Base-by-base conservation (phyloP, 345 rosid genomes). In the Lumnitzera racemosa region DNA sequence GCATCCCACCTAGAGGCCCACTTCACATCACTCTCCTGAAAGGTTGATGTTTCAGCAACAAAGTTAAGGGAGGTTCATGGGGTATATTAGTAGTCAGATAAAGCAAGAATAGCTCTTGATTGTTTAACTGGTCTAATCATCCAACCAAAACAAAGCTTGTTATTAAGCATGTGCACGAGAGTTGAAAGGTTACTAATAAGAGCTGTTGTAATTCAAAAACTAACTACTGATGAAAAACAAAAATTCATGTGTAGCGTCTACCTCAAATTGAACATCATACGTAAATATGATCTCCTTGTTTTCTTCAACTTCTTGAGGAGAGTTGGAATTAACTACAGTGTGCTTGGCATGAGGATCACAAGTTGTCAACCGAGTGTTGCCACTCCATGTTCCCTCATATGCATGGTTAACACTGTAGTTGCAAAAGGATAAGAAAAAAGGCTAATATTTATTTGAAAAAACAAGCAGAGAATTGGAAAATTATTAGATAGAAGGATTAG, bases 181-280 rank as follows among this genome's bases (percentile, higher is more conserved):
- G 7, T 14, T 25, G 20, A 12, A 27, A 48, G 9, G 23, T 17
- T 29, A 15, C 10, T 61, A 6, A 16, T n/a, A 48, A 48, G 5
- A 15, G 29, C 36, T 46, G 48, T 49, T 49, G 49, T 56, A 16
- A 57, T 11, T 57, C 15, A 57, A 17, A n/a, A 57, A 41, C n/a
- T 27, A 27, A 57, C 9, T 25, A 57, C 24, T 25, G 41, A 57
- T 5, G 47, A 14, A 46, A 0, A 57, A 36, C 41, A 10, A 13
- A 15, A 24, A 11, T 11, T 31, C 23, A 46, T 36, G 41, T 16
- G 24, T 8, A 41, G 60, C 29, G 43, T 84, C 68, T 60, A 80
- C 98, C 96, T 74, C 80, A 77, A 88, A 91, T 43, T 84, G 96
- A 68, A 91, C 91, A 69, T 88, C 98, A 66, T 86, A 91, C 15